phyloP scores from a whole-genome alignment of 805 yeast genomes.

The Wickerhamomyces pijperi region DNA sequence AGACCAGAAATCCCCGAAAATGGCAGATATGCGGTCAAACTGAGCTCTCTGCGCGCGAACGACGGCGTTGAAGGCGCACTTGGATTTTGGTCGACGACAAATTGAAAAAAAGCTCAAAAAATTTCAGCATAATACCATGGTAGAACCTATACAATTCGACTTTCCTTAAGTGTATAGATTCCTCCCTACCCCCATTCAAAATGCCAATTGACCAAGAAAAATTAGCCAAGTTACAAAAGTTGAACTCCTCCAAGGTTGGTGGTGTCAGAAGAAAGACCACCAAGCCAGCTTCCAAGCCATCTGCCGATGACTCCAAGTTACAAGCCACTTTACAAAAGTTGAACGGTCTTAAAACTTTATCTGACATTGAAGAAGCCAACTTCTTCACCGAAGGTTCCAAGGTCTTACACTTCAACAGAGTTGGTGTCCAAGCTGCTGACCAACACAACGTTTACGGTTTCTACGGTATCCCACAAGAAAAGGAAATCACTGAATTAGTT shows the following conservation, averaged over 20 bases:
- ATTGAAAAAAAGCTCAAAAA: constrained; percentile 3
- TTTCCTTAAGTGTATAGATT: too few species aligned
- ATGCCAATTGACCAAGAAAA: constrained; percentile 94
- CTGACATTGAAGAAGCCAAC: constrained; percentile 92
- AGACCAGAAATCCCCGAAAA: too few species aligned
- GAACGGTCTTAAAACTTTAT: constrained; percentile 70
- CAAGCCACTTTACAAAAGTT: constrained; percentile 82
- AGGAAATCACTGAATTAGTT: constrained; percentile 81
- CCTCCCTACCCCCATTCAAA: constrained; percentile 6
- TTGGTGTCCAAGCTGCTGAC: constrained; percentile 89
- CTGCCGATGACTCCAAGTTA: constrained; percentile 84
- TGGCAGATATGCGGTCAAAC: too few species aligned
- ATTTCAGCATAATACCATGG: too few species aligned
- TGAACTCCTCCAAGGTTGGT: constrained; percentile 75
- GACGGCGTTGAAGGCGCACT: too few species aligned
- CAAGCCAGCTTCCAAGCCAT: constrained; percentile 53
- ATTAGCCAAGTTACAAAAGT: constrained; percentile 83
- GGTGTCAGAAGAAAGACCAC: constrained; percentile 86
- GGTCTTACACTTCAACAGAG: constrained; percentile 92
- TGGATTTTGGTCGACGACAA: constrained; percentile 1
- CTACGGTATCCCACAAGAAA: constrained; percentile 92
- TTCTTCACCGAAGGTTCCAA: constrained; percentile 95
- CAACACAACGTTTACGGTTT: constrained; percentile 87
- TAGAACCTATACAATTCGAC: too few species aligned
- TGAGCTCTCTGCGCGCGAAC: too few species aligned